Evolutionary conservation across 768 basidiomycete species (phyloP).

Genomic region (Kwoniella shandongensis): DNA sequence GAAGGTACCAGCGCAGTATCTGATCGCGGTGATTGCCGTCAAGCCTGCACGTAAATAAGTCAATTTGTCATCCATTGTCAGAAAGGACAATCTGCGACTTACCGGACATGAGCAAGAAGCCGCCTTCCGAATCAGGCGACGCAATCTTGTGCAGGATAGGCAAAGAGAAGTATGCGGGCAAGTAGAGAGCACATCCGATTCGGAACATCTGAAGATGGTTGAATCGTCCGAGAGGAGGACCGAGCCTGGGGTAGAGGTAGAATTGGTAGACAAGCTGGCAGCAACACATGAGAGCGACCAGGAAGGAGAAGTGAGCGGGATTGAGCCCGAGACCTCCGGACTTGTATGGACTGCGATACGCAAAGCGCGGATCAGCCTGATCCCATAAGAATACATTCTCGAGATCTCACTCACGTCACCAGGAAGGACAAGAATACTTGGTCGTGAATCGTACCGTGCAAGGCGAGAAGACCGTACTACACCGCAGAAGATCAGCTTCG

Average conservation of each 20-base stretch:
- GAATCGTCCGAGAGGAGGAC: constrained; percentile 54
- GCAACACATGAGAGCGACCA: constrained; percentile 85
- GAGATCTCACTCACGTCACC: constrained; percentile 80
- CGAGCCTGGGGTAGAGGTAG: constrained; percentile 54
- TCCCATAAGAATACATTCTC: too few relatives aligned
- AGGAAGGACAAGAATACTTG: constrained; percentile 90
- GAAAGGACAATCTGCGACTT: constrained; percentile 24
- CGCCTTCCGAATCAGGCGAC: constrained; percentile 67
- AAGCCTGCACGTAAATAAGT: constrained; percentile 58
- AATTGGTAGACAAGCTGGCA: constrained; percentile 81
- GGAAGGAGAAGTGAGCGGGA: constrained; percentile 86
- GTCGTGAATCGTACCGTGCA: constrained; percentile 81
- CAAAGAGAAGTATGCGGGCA: constrained; percentile 84
- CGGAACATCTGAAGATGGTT: constrained; percentile 55
- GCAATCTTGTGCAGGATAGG: constrained; percentile 70
- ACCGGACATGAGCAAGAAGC: constrained; percentile 71
- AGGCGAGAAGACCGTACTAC: constrained; percentile 75
- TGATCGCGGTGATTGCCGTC: constrained; percentile 76
- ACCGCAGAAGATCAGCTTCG: constrained; percentile 18
- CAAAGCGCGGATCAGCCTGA: not conserved
- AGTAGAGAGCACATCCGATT: constrained; percentile 67
- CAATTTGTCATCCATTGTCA: not conserved
- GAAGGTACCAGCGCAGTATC: constrained; percentile 85
- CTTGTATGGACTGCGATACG: constrained; percentile 64
- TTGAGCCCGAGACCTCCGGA: constrained; percentile 88